Percentiles rank a stretch among this genome's conserved stretches.
Conservation (phyloP, 2,329 filamentous ascomycete species). For the Colletotrichum graminicola region DNA sequence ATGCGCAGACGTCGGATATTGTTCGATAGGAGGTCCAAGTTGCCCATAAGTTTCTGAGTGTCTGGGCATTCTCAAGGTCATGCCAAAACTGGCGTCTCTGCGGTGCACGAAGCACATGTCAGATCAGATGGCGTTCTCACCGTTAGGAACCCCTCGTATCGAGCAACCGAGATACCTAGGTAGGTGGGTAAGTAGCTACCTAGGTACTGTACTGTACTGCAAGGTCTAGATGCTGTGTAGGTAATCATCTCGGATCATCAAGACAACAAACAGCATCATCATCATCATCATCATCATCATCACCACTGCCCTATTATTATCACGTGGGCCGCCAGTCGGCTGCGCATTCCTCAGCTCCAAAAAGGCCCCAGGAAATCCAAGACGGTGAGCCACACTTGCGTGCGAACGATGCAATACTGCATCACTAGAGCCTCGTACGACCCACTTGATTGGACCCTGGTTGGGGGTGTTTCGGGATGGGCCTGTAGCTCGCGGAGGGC, state of each 20-base stretch:
- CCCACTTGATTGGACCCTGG: constrained; percentile 37
- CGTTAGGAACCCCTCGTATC: neutral
- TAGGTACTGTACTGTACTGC: neutral
- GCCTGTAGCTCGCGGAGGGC: constrained; percentile 24
- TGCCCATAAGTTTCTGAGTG: neutral
- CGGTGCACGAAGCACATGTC: neutral
- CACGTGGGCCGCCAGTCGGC: constrained; percentile 25
- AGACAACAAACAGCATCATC: constrained; percentile 3
- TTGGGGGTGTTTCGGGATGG: constrained; percentile 15
- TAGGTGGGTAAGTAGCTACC: neutral
- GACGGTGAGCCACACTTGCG: constrained; percentile 34
- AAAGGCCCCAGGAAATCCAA: neutral
- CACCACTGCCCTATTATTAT: constrained; percentile 12
- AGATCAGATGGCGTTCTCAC: neutral
- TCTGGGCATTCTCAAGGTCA: neutral
- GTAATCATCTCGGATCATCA: neutral
- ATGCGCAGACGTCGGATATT: neutral
- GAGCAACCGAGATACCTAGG: neutral
- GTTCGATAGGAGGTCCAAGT: neutral
- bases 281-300: neutral
- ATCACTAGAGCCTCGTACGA: constrained; percentile 28
- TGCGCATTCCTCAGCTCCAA: neutral
- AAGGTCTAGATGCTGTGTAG: neutral
- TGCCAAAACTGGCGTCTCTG: neutral
- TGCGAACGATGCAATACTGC: constrained; percentile 40